Evolutionary conservation across 2,329 filamentous ascomycete genomes (phyloP), one percentile per base, ranked within the genome.

Genomic region (Xenosphaeropsis pyriputrescens): DNA sequence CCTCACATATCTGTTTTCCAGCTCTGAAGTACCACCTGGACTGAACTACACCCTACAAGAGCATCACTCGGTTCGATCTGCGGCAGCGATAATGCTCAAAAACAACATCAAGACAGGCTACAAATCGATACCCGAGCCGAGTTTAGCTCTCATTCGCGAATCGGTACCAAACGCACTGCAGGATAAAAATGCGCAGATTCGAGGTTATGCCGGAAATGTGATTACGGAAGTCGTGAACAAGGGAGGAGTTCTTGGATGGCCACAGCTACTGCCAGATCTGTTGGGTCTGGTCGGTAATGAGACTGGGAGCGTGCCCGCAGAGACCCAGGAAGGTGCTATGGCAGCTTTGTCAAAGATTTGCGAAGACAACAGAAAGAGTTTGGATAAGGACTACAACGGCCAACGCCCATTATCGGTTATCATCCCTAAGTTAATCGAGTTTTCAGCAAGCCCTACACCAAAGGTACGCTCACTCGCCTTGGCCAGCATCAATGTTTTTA

Each of bases 41-140:
- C 64, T 83, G 54, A 64, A 65, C 48, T 71, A 73, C 49, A 71
- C 68, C 37, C 52, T 65, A 47, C 54, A 69, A 45, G 67, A 83
- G 55, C 79, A 85, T 63, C 72, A 81, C 57, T 64, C 85, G 36
- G 79, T 93, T 43, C 80, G 91, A 45, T 83, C 84, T 43, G 83
- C 89, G 9, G 88, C 89, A 18, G 88, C 84, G 39, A 78, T 96
- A 53, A 91, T 95, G 75, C 70, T 98, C 47, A 98, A 96, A 65
- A 96, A 95, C 61, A 86, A 93, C 55, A 72, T 96, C 57, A 80
- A 75, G 54, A 62, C 72, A 35, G 69, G 75, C 32, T 89, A 83
- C 65, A 82, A 81, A 56, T 67, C 73, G 40, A 85, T 95, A 44
- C 70, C 85, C 38, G 76, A 82, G 36, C 57, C 67, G 31, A 89